Evolutionary conservation across 371 early-diverging fungal genomes (phyloP), one percentile per base, ranked within the genome.

Genomic region (Chytridiales sp.): DNA sequence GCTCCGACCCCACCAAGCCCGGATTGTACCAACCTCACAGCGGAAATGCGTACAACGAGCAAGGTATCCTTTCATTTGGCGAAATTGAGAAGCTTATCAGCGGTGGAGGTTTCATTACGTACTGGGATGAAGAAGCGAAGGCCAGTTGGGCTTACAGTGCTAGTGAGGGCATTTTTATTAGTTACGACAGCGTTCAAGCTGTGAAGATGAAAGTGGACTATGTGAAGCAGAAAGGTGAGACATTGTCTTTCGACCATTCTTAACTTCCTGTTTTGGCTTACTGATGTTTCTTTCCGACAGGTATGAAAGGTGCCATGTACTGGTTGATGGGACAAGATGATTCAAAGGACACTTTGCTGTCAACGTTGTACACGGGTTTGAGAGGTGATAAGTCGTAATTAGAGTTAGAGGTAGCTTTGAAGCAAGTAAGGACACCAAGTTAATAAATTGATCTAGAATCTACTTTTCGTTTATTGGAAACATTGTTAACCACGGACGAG

Each of bases 71-170:
- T 19, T 22, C 22, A 38, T 59, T 48, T n/a, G n/a, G n/a, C n/a
- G n/a, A n/a, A n/a, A n/a, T n/a, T n/a, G n/a, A n/a, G n/a, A n/a
- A n/a, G n/a, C n/a, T n/a, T n/a, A n/a, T n/a, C n/a, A n/a, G n/a
- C n/a, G n/a, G n/a, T n/a, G n/a, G n/a, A n/a, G n/a, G n/a, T n/a
- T n/a, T n/a, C n/a, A 40, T 30, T 30, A 42, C 39, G 34, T 65
- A 40, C 66, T 65, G 66, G 66, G 66, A 65, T 27, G 56, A 43
- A 5, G 53, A 39, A 9, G 66, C 66, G 2, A 51, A 65, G 38
- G 66, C 66, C 6, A 61, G 61, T 31, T 50, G 44, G 15, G 61
- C 54, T 19, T 65, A 65, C 60, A 46, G 32, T 21, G 38, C 60
- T 46, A 17, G 27, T 8, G 27, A 59, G 13, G 9, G 40, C 27